Evolutionary conservation across 2,329 filamentous ascomycete genomes (phyloP).

Genomic region (Bipolaris sorokiniana): DNA sequence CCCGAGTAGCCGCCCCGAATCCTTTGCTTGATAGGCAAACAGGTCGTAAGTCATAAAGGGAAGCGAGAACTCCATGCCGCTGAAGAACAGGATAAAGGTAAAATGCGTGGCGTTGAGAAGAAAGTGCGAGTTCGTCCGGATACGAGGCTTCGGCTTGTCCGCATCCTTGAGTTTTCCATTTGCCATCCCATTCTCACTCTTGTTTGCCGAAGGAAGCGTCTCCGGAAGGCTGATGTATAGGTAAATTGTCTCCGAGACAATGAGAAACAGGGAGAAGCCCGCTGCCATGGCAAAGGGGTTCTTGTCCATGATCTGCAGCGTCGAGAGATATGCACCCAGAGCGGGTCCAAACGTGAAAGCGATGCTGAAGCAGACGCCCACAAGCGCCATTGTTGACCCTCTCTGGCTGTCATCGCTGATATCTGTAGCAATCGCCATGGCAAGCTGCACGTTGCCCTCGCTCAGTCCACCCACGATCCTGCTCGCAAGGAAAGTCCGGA

Average conservation of each 20-base stretch:
- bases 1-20: slow-evolving; percentile 85
- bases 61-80: slow-evolving; percentile 95
- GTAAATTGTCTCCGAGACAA: slow-evolving; percentile 86
- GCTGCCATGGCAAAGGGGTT: slow-evolving; percentile 96
- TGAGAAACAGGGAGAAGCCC: slow-evolving; percentile 81
- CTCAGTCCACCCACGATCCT: slow-evolving; percentile 90
- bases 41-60: slow-evolving; percentile 98
- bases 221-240: slow-evolving; percentile 85
- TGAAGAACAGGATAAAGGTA: slow-evolving; percentile 93
- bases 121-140: slow-evolving; percentile 79
- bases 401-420: slow-evolving; percentile 85
- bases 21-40: slow-evolving; percentile 78
- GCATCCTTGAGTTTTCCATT: slow-evolving; percentile 28
- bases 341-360: slow-evolving; percentile 97
- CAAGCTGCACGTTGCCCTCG: slow-evolving; percentile 95
- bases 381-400: slow-evolving; percentile 92
- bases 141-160: slow-evolving; percentile 28
- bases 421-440: slow-evolving; percentile 94
- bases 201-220: slow-evolving; percentile 67
- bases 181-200: slow-evolving; percentile 20
- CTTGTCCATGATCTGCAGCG: slow-evolving; percentile 75
- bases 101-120: slow-evolving; percentile 87
- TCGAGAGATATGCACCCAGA: slow-evolving; percentile 83
- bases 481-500: slow-evolving; percentile 93
- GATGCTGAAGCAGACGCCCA: slow-evolving; percentile 94